Percentiles rank a stretch among this genome's conserved stretches.
Evolutionary conservation across 495 filamentous ascomycete genomes (phyloP).

Genomic region (Talaromyces ruber): DNA sequence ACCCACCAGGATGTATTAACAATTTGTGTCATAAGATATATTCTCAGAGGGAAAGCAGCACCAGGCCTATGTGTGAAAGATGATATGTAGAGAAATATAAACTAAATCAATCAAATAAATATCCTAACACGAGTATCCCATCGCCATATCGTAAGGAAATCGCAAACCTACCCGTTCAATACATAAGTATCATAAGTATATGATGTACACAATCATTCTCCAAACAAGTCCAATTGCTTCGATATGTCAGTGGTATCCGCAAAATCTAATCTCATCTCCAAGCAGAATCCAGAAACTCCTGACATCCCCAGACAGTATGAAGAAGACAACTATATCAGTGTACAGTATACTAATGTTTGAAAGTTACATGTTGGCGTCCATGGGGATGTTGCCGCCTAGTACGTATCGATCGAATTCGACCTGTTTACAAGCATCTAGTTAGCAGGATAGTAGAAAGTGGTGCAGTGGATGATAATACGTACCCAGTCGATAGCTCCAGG

Average conservation of each 20-base stretch:
- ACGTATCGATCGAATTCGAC: conserved; percentile 7
- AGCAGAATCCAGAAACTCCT: background rate
- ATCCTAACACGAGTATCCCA: too few species aligned
- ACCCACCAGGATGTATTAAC: conserved; percentile 3
- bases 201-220: background rate
- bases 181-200: background rate
- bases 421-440: background rate
- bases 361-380: background rate
- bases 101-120: background rate
- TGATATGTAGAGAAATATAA: background rate
- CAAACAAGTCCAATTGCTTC: background rate
- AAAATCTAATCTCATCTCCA: background rate
- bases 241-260: background rate
- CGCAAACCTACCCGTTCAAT: background rate
- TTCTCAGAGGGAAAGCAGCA: background rate
- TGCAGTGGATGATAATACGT: background rate
- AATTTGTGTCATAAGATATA: background rate
- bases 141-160: too few species aligned
- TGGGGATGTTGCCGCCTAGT: background rate
- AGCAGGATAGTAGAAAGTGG: background rate
- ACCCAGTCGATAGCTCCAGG: conserved; percentile 33
- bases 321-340: background rate
- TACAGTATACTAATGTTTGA: background rate
- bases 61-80: background rate
- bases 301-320: background rate